phyloP scores from a whole-genome alignment of 768 basidiomycete species.

The Serendipita indica region DNA sequence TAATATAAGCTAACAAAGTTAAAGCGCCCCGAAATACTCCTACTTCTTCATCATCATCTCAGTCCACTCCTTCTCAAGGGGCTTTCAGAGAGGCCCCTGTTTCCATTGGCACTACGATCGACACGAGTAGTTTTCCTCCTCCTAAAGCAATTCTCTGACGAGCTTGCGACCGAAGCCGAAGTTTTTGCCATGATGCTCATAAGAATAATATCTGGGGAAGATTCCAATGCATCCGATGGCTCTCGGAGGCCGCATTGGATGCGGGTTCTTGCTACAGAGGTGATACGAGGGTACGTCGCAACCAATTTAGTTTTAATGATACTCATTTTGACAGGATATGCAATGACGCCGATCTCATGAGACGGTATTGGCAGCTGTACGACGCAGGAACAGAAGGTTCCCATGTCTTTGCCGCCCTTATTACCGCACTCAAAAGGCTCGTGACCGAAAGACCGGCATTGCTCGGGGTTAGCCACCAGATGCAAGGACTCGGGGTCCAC shows the following conservation, averaged over 20 bases:
- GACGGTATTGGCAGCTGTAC: conserved; percentile 65
- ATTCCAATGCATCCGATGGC: conserved; percentile 16
- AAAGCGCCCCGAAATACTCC: conserved; percentile 68
- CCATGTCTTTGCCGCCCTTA: conserved; percentile 51
- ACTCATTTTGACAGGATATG: conserved; percentile 38
- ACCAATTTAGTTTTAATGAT: background rate
- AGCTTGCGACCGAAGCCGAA: conserved; percentile 71
- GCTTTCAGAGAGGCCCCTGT: conserved; percentile 62
- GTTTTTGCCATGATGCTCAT: conserved; percentile 56
- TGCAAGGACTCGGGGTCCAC: conserved; percentile 59
- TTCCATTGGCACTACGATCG: conserved; percentile 79
- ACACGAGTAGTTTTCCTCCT: conserved; percentile 89
- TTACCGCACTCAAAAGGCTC: conserved; percentile 72
- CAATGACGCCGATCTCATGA: conserved; percentile 63
- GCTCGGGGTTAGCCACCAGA: conserved; percentile 64
- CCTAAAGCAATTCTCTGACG: conserved; percentile 74
- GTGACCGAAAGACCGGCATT: conserved; percentile 79
- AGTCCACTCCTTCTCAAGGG: conserved; percentile 80
- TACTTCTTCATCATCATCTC: conserved; percentile 79
- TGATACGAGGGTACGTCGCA: conserved; percentile 58
- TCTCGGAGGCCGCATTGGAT: conserved; percentile 59
- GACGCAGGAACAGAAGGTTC: conserved; percentile 36
- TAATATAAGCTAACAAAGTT: background rate
- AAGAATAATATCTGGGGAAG: conserved; percentile 27
- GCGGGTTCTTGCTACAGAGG: conserved; percentile 82